Evolutionary conservation across 2,329 filamentous ascomycete species (phyloP), one percentile per base, ranked within the genome.

Genomic region (Ophiostoma tasmaniense): DNA sequence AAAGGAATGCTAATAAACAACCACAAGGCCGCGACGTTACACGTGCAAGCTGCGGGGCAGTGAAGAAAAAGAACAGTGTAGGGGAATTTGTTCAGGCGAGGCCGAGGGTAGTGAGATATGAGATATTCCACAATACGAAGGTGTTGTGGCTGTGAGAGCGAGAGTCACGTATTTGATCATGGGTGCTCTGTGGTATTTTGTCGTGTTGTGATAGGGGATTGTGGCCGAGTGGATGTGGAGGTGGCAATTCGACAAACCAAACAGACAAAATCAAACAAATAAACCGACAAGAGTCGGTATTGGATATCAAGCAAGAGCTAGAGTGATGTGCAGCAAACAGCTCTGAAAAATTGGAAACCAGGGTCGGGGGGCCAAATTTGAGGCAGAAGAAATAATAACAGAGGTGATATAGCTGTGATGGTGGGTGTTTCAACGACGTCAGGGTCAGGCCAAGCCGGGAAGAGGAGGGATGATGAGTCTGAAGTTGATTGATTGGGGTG

Each of bases 31-130:
- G 55, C 25, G 55, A 61, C 25, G 55, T 30, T 61, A 61, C 55
- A 61, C 55, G 55, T 64, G 35, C 35, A 42, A 35, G 37, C 62
- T 39, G 62, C 62, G 62, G 62, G 62, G 62, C 62, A 65, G 62
- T 65, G 61, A 20, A 35, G 61, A 39, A 14, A 30, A 17, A 33
- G 59, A 37, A 28, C 30, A 64, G n/a, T n/a, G 61, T 35, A 35
- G 17, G 62, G 20, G 11, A n/a, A 33, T 10, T 25, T 11, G 50
- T 55, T 25, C 17, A 55, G 50, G 50, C n/a, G n/a, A 55, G 50
- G 22, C 50, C 50, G 50, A 14, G 50, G 20, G 50, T 55, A 55
- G 50, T 42, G 37, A 65, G 62, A 65, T 65, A 42, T 65, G 55
- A 30, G 25, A 20, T 55, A 55, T 28, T 25, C 50, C 50, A 55